Percentiles rank a stretch among this genome's conserved stretches.
phyloP scores from a whole-genome alignment of 176 grass and related monocot species.

The Elaeis guineensis region DNA sequence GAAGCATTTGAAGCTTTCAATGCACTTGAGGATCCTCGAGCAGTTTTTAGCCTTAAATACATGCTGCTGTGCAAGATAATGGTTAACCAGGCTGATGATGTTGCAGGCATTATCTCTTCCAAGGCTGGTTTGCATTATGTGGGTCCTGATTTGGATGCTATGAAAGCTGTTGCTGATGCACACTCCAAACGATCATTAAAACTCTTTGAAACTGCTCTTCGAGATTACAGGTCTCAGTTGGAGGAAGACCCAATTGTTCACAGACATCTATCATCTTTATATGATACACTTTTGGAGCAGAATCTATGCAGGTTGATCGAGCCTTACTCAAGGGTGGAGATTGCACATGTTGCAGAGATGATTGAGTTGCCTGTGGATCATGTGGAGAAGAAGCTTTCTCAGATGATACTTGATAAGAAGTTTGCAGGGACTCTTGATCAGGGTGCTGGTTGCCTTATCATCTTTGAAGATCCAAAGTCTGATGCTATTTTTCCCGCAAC shows the following conservation, averaged over 20 bases:
- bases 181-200: slow-evolving; percentile 71
- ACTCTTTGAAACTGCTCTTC: slow-evolving; percentile 68
- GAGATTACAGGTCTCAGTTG: slow-evolving; percentile 57
- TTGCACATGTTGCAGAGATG: slow-evolving; percentile 58
- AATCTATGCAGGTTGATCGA: slow-evolving; percentile 80
- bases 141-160: slow-evolving; percentile 89
- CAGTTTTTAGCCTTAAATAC: slow-evolving; percentile 82
- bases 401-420: slow-evolving; percentile 90
- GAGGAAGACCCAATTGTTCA: slow-evolving; percentile 82
- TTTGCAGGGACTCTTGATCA: slow-evolving; percentile 75
- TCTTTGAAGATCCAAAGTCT: slow-evolving; percentile 61
- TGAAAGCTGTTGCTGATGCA: slow-evolving; percentile 74
- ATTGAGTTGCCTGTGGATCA: slow-evolving; percentile 63
- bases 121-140: slow-evolving; percentile 69
- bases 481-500: slow-evolving; percentile 81
- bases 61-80: slow-evolving; percentile 97
- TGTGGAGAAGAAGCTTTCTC: slow-evolving; percentile 79
- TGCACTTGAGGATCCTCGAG: slow-evolving; percentile 51
- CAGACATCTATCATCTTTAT: slow-evolving; percentile 71
- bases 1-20: slow-evolving; percentile 81
- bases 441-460: slow-evolving; percentile 73
- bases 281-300: slow-evolving; percentile 80
- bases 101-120: slow-evolving; percentile 66
- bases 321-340: slow-evolving; percentile 71
- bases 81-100: slow-evolving; percentile 92